Conservation (phyloP, 2,329 filamentous ascomycete species). For the Cladosporium sp. region DNA sequence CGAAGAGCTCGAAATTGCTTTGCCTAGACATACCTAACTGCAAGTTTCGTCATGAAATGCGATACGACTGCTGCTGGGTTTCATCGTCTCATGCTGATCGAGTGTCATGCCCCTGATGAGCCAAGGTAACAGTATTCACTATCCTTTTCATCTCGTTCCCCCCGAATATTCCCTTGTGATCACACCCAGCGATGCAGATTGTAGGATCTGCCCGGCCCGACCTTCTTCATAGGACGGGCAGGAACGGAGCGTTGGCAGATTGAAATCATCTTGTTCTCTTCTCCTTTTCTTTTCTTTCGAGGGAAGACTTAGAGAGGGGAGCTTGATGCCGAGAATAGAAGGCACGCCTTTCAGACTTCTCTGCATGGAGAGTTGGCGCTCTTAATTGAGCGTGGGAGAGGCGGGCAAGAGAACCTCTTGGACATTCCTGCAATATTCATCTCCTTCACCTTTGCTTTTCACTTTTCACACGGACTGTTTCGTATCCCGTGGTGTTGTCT, state of each 20-base stretch:
- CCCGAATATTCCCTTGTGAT: background rate
- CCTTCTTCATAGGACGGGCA: slow-evolving; percentile 28
- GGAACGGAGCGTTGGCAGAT: slow-evolving; percentile 45
- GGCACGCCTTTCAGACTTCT: slow-evolving; percentile 24
- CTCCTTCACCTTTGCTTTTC: background rate
- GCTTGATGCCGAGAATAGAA: slow-evolving; percentile 28
- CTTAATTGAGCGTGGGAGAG: slow-evolving; percentile 24
- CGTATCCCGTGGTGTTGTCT: too few relatives aligned
- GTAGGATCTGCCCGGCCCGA: slow-evolving; percentile 37
- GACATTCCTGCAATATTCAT: slow-evolving; percentile 18
- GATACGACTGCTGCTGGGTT: background rate
- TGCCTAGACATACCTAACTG: background rate
- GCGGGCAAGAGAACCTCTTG: slow-evolving; percentile 35
- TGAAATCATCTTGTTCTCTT: slow-evolving; percentile 17
- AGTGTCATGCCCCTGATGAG: background rate
- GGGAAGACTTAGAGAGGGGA: background rate
- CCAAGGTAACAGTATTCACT: background rate
- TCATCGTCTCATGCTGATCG: background rate
- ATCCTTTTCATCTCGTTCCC: background rate
- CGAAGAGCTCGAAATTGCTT: slow-evolving; percentile 3
- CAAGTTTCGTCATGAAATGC: background rate
- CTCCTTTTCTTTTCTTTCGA: background rate
- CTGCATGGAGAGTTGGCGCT: slow-evolving; percentile 13
- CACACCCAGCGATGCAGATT: slow-evolving; percentile 39
- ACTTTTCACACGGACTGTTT: too few relatives aligned